Conservation (phyloP, 164 flowering plant genomes). For the Chimonanthus praecox region DNA sequence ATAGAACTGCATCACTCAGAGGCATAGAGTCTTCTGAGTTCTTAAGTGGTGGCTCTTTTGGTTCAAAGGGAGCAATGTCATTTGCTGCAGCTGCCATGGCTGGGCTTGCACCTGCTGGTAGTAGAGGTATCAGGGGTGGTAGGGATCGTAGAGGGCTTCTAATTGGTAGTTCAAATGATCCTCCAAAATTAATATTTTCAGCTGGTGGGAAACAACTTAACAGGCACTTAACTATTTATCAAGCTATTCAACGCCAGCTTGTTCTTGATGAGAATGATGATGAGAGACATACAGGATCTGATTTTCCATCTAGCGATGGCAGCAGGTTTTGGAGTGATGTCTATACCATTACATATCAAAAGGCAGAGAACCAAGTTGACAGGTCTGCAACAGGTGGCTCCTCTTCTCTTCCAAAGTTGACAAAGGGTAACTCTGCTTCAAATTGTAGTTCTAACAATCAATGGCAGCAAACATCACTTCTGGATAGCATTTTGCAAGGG, state of each 20-base stretch:
- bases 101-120: conserved; percentile 75
- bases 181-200: conserved; percentile 70
- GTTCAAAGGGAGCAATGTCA: conserved; percentile 88
- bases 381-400: conserved; percentile 41
- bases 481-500: conserved; percentile 88
- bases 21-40: conserved; percentile 58
- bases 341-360: conserved; percentile 83
- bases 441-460: conserved; percentile 41
- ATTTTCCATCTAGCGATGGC: conserved; percentile 76
- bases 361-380: conserved; percentile 63
- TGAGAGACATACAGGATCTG: conserved; percentile 58
- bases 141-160: conserved; percentile 79
- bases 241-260: conserved; percentile 91
- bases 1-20: conserved; percentile 43
- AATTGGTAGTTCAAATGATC: conserved; percentile 54
- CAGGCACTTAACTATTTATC: conserved; percentile 81
- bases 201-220: conserved; percentile 88
- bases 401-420: conserved; percentile 47
- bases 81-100: conserved; percentile 99
- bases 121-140: conserved; percentile 69
- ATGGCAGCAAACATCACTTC: conserved; percentile 52
- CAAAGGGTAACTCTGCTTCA: conserved; percentile 45
- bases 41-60: conserved; percentile 52
- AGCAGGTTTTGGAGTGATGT: conserved; percentile 81
- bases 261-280: conserved; percentile 85